Evolutionary conservation across 2,329 filamentous ascomycete species (phyloP), one percentile per base, ranked within the genome.

Genomic region (Ophiocordyceps camponoti-floridani): DNA sequence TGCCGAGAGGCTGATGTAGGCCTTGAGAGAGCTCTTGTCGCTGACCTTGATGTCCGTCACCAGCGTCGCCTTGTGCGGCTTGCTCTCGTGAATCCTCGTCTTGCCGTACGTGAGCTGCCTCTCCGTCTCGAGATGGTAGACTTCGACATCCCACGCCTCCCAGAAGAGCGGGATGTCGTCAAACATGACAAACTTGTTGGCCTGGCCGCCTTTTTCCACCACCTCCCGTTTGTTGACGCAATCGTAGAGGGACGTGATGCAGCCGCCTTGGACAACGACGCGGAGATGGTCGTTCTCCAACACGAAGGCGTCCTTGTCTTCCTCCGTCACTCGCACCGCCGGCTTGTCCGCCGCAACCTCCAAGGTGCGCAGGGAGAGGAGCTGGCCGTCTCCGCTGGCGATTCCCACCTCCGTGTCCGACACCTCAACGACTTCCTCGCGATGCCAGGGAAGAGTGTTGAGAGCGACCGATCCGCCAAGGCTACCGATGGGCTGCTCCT

Each of bases 111-210:
- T 58, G 13, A 98, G 70, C 58, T 89, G 83, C 58, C 83, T 75
- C 46, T 87, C 79, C 2, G 87, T 91, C 45, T 93, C 79, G 26
- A 96, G 74, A 55, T 98, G 91, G 65, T 82, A 98, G 27, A 96
- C 88, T 62, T 98, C 91, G 6, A 96, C 89, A 60, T 98, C 89
- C 88, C 89, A 94, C 3, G 87, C 88, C 63, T 95, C 85, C 88
- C 87, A 96, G 67, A 93, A 94, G 23, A 95, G 73, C 19, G 88
- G 88, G 64, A 96, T 95, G 64, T 98, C 91, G 56, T 98, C 91
- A 55, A 93, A 96, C 23, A 96, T 78, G 50, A 96, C 88, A 43
- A 91, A 77, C 58, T 95, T 87, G 52, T 94, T 94, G 23, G 82
- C 88, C 59, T 88, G 88, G 23, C 75, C 73, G 35, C 75, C 77